phyloP scores from a whole-genome alignment of 2,329 filamentous ascomycete genomes.

The Celoporthe dispersa region DNA sequence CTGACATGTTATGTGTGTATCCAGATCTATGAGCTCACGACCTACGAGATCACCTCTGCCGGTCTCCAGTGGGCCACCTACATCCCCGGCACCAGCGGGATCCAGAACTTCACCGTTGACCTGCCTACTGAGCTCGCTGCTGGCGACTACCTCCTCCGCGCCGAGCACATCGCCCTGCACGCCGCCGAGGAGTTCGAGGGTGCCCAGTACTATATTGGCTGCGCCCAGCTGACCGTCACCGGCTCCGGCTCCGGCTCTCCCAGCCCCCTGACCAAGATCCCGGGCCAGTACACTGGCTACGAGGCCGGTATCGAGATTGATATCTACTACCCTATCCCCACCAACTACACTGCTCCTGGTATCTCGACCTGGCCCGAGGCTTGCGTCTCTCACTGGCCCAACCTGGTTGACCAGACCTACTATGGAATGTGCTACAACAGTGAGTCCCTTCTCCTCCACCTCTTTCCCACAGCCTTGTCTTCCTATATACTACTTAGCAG shows the following conservation, averaged over 20 bases:
- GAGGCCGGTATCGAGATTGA: constrained; percentile 42
- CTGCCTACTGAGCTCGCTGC: constrained; percentile 38
- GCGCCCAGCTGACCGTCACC: constrained; percentile 41
- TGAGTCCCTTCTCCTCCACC: background rate
- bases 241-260: constrained; percentile 40
- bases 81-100: constrained; percentile 13
- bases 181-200: constrained; percentile 38
- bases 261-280: constrained; percentile 38
- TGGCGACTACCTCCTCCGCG: constrained; percentile 48
- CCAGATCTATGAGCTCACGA: constrained; percentile 39
- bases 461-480: background rate
- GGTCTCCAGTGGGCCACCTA: constrained; percentile 41
- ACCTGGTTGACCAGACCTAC: constrained; percentile 38
- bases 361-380: constrained; percentile 40
- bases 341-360: constrained; percentile 41
- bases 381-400: constrained; percentile 44
- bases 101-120: constrained; percentile 41
- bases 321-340: constrained; percentile 43
- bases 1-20: background rate
- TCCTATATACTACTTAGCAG: no score
- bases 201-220: constrained; percentile 46
- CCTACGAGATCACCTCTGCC: constrained; percentile 35
- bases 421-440: constrained; percentile 19
- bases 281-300: constrained; percentile 39
- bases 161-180: constrained; percentile 47